Conservation (phyloP, 805 yeast genomes). For the Yarrowia sp. region DNA sequence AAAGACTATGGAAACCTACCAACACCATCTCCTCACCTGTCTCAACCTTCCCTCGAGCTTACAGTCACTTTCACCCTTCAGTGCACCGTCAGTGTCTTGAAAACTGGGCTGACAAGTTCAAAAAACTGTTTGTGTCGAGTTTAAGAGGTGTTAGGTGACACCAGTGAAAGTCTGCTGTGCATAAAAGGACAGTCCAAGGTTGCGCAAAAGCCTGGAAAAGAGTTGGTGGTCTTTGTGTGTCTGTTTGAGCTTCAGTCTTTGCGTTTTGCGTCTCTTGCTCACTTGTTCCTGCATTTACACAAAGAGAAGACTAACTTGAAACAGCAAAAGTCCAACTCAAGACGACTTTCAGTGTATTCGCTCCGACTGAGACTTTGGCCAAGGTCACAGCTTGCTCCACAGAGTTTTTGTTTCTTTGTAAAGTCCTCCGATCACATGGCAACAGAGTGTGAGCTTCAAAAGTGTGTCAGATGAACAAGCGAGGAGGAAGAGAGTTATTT, state of each 20-base stretch:
- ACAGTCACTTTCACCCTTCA: no score
- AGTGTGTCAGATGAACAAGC: neutral
- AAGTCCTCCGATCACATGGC: neutral
- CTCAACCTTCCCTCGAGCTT: no score
- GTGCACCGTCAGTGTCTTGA: neutral
- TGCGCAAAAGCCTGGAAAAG: neutral
- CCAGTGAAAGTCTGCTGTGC: neutral
- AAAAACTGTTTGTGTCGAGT: neutral
- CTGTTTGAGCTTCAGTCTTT: neutral
- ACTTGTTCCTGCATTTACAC: slow-evolving; percentile 10
- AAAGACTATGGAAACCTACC: no score
- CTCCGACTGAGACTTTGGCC: neutral
- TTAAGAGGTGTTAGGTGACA: neutral
- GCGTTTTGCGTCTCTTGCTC: neutral
- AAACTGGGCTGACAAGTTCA: neutral
- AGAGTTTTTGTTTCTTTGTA: neutral
- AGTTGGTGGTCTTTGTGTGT: slow-evolving; percentile 8
- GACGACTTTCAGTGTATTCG: neutral
- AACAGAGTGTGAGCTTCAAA: neutral
- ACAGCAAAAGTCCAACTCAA: neutral
- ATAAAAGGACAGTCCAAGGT: neutral
- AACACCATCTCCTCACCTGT: no score
- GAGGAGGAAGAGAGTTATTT: no score
- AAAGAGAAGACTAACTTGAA: neutral
- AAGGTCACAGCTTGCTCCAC: neutral